phyloP scores from a whole-genome alignment of 805 yeast species.

The Wickerhamiella nectarea region DNA sequence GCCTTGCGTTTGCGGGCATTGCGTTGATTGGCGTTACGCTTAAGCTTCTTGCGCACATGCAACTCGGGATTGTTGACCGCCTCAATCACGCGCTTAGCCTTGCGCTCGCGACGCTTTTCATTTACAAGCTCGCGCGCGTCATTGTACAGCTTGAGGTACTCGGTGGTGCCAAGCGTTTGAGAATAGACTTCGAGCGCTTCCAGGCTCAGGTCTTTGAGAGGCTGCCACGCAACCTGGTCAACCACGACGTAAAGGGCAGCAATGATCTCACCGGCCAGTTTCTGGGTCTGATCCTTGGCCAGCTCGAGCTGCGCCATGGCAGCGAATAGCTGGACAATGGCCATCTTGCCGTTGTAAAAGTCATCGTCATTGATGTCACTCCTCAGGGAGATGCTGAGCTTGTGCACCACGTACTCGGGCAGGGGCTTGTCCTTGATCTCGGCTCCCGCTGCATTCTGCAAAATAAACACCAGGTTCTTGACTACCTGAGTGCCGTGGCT shows the following conservation, averaged over 20 bases:
- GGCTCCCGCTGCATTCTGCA: slow-evolving; percentile 23
- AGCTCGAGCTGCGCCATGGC: slow-evolving; percentile 41
- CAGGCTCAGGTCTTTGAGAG: slow-evolving; percentile 37
- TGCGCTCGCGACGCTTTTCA: slow-evolving; percentile 60
- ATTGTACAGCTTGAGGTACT: slow-evolving; percentile 47
- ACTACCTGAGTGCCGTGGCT: slow-evolving; percentile 49
- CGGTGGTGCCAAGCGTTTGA: slow-evolving; percentile 54
- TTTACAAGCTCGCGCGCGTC: slow-evolving; percentile 48
- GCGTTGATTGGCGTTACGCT: not conserved
- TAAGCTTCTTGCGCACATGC: slow-evolving; percentile 55
- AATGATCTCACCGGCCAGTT: slow-evolving; percentile 39
- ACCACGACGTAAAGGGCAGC: slow-evolving; percentile 38
- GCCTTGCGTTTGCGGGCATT: slow-evolving; percentile 5
- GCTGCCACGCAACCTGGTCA: slow-evolving; percentile 32
- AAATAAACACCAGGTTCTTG: slow-evolving; percentile 49
- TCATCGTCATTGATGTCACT: slow-evolving; percentile 34
- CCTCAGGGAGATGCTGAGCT: slow-evolving; percentile 49
- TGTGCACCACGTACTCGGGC: slow-evolving; percentile 48
- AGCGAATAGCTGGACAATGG: slow-evolving; percentile 59
- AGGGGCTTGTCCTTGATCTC: slow-evolving; percentile 15
- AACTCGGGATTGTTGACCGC: slow-evolving; percentile 67
- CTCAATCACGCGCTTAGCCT: slow-evolving; percentile 57
- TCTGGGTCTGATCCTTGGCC: slow-evolving; percentile 32
- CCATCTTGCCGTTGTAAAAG: slow-evolving; percentile 45
- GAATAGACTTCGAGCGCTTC: slow-evolving; percentile 62